These are phyloP conservation scores for Lotus japonicus DNA, from an alignment of 306 rosid species.

Conservation along the genomic window DNA sequence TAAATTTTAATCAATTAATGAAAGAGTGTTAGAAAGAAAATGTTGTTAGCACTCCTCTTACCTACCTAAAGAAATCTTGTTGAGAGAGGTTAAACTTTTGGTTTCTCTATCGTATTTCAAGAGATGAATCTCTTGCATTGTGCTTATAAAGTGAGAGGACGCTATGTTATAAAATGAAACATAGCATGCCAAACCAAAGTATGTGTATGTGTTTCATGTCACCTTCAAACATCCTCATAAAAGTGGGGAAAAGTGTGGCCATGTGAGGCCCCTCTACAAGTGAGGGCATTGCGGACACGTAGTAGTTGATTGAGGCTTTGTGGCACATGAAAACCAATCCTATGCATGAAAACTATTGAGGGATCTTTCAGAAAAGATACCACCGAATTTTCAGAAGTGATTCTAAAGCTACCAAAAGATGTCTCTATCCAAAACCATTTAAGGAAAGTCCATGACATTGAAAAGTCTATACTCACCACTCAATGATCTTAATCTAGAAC, in stretches of 20 bases:
- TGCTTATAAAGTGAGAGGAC: too few species aligned
- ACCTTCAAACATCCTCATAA: constrained; percentile 7
- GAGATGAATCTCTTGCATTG: too few species aligned
- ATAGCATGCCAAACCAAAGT: constrained; percentile 7
- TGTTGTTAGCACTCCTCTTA: too few species aligned
- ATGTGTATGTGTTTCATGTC: background rate
- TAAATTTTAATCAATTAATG: too few species aligned
- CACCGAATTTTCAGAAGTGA: background rate
- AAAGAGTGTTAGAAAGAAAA: too few species aligned
- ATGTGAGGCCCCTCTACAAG: constrained; percentile 21
- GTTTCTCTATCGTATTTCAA: too few species aligned
- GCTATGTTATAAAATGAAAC: background rate
- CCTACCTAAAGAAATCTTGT: too few species aligned
- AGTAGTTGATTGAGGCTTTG: constrained; percentile 14
- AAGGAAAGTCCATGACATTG: constrained; percentile 12
- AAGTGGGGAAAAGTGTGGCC: background rate
- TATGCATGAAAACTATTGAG: background rate
- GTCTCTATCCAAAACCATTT: constrained; percentile 20
- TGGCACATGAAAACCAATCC: constrained; percentile 32
- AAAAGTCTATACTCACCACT: constrained; percentile 12
- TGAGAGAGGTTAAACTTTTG: too few species aligned
- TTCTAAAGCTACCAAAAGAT: constrained; percentile 22
- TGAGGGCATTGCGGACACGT: constrained; percentile 4
- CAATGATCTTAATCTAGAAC: constrained; percentile 19
- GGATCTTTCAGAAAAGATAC: constrained; percentile 5